Evolutionary conservation across 495 filamentous ascomycete genomes (phyloP).

Genomic region (Xylaria curta): DNA sequence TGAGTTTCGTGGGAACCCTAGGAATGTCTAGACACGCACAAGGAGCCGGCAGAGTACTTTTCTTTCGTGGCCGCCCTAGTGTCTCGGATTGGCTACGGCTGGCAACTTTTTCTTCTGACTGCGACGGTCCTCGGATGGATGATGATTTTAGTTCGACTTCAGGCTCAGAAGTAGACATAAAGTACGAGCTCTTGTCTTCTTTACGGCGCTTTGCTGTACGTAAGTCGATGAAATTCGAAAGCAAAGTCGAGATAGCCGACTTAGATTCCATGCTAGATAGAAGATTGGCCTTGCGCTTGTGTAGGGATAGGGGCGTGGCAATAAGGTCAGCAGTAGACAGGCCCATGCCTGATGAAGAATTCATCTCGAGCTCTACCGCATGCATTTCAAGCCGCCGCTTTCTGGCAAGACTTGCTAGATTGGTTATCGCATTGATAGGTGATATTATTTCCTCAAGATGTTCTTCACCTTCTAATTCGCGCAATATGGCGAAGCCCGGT

Average conservation of each 20-base stretch:
- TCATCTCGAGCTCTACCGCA: neutral
- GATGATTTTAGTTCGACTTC: neutral
- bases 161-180: constrained; percentile 8
- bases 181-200: constrained; percentile 33
- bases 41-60: constrained; percentile 22
- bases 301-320: neutral
- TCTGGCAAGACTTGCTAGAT: constrained; percentile 31
- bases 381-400: constrained; percentile 31
- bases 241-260: constrained; percentile 31
- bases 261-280: constrained; percentile 31
- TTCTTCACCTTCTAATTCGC: constrained; percentile 50
- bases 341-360: constrained; percentile 1
- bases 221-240: constrained; percentile 39
- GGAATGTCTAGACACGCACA: constrained; percentile 25
- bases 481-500: constrained; percentile 59
- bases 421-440: constrained; percentile 12
- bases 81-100: neutral
- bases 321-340: constrained; percentile 21
- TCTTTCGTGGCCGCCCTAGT: neutral
- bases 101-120: neutral
- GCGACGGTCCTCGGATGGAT: neutral
- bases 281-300: constrained; percentile 18
- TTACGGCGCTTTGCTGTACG: constrained; percentile 38
- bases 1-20: constrained; percentile 28
- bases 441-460: constrained; percentile 53